Evolutionary conservation across 176 grass and related monocot genomes (phyloP).

Genomic region (Luzula sylvatica): DNA sequence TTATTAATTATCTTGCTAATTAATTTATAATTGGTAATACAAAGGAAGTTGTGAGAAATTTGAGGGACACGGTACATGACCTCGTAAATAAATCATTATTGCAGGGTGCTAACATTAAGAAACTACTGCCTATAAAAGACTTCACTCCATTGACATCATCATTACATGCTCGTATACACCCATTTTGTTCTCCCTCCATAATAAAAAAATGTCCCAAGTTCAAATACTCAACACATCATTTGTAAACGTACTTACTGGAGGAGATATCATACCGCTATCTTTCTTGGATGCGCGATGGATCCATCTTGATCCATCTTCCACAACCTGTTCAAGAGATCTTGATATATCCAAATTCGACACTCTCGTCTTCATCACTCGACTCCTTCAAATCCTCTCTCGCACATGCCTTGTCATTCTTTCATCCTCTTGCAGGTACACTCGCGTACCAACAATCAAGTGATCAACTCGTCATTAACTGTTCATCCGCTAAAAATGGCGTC

Average conservation of each 20-base stretch:
- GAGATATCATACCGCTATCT: slow-evolving; percentile 8
- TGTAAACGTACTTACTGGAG: background rate
- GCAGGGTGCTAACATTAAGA: no score
- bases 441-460: background rate
- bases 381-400: slow-evolving; percentile 8
- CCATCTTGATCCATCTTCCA: slow-evolving; percentile 16
- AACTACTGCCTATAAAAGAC: no score
- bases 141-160: no score
- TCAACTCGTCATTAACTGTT: slow-evolving; percentile 11
- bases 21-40: no score
- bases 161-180: no score
- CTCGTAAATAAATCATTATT: no score
- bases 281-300: slow-evolving; percentile 20
- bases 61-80: no score
- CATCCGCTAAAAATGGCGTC: background rate
- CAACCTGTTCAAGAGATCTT: slow-evolving; percentile 10
- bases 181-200: no score
- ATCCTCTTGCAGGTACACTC: slow-evolving; percentile 17
- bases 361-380: slow-evolving; percentile 4
- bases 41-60: no score
- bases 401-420: slow-evolving; percentile 1
- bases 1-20: no score
- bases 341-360: slow-evolving; percentile 14
- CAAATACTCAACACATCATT: background rate
- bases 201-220: slow-evolving; percentile 1